phyloP scores from a whole-genome alignment of 139 green algal species.

The Chlamydomonas asymmetrica region DNA sequence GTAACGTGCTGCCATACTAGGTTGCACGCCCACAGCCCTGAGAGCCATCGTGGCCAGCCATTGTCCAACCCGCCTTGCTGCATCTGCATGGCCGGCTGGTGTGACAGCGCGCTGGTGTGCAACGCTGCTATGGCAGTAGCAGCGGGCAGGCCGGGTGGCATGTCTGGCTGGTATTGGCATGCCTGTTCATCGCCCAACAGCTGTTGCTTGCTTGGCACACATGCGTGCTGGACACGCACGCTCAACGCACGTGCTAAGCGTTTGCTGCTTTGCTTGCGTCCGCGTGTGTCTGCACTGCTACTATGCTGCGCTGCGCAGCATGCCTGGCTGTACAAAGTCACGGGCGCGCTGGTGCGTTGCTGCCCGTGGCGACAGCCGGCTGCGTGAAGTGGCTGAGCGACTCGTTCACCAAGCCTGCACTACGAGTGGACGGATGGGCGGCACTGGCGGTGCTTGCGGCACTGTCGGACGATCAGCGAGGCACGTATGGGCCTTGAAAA shows the following conservation, averaged over 20 bases:
- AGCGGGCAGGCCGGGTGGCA: too few relatives aligned
- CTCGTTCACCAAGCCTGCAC: constrained; percentile 46
- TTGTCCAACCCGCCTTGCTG: too few relatives aligned
- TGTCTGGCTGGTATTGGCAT: too few relatives aligned
- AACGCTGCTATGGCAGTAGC: too few relatives aligned
- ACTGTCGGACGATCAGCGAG: constrained; percentile 23
- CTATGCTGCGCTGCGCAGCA: neutral
- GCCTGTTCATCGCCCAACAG: neutral
- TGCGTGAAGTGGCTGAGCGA: constrained; percentile 49
- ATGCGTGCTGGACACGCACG: neutral
- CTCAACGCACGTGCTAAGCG: too few relatives aligned
- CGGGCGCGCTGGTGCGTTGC: neutral
- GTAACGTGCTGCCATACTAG: too few relatives aligned
- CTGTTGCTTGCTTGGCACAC: neutral
- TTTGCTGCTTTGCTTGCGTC: too few relatives aligned
- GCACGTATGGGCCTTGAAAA: constrained; percentile 39
- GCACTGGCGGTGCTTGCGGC: constrained; percentile 18
- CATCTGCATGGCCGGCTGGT: too few relatives aligned
- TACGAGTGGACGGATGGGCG: constrained; percentile 34
- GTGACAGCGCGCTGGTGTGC: too few relatives aligned
- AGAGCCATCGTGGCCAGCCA: too few relatives aligned
- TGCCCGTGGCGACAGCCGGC: neutral
- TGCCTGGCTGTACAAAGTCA: neutral
- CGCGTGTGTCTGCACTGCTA: too few relatives aligned
- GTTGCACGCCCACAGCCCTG: too few relatives aligned